Base-by-base conservation (phyloP, 176 grass and related monocot genomes). In the Phoenix roebelenii region DNA sequence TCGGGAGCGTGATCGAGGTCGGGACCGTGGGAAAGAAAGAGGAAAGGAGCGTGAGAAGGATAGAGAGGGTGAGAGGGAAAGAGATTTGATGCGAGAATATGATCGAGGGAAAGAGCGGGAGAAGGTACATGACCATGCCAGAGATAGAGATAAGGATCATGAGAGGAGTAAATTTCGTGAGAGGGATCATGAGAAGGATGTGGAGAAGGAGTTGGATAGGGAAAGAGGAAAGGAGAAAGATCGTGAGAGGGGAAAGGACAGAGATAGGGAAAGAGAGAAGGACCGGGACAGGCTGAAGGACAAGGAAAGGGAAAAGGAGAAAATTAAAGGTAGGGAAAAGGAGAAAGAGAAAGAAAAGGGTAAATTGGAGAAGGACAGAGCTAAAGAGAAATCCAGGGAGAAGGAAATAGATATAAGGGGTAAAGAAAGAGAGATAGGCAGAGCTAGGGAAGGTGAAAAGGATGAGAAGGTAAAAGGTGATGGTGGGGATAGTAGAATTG, bases 291-390 rank as follows among this genome's bases (percentile, higher is more conserved):
- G 58, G 58, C 17, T 16, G 15, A 60, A 53, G 35, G 64, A 15
- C 3, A 76, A 69, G 22, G 22, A 78, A 16, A 81, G 68, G 56
- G 85, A 85, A 23, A 86, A 54, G 57, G 88, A 91, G 4, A 63
- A 71, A 51, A 57, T 58, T 7, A 81, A 61, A 49, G 76, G 79
- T 66, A 74, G 80, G 49, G 83, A 92, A 54, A 92, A 84, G 54
- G 80, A 87, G 23, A 55, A 48, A 17, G 55, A 58, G 54, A 59
- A 71, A 49, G 64, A 61, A 7, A 62, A 57, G 22, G 64, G 35
- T 2, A 44, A 44, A 9, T 44, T 44, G 35, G 35, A 44, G 7
- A 44, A 44, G 35, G 77, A 16, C 5, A 17, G 75, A 70, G 54
- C 20, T 18, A 55, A 35, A 28, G 65, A 68, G 24, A 68, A 55